Evolutionary conservation across 2,329 filamentous ascomycete species (phyloP), one percentile per base, ranked within the genome.

Genomic region (Corynespora cassiicola): DNA sequence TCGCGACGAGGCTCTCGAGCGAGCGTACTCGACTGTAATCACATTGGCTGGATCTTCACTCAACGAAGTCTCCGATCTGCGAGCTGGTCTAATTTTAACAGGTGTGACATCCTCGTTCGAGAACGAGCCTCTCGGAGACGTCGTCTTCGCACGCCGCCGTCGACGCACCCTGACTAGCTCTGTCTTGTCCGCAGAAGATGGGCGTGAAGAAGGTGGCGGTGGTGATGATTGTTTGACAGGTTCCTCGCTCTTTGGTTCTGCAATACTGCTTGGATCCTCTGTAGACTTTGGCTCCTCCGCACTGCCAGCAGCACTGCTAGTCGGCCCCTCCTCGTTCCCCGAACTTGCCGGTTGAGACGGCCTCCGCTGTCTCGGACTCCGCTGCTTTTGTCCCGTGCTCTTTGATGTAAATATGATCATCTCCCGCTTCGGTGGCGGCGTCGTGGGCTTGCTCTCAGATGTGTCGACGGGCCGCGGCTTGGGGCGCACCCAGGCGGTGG

Each of bases 401-500:
- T 57, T 59, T 10, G 57, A 49, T 9, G 57, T 54, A 36, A 59
- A 63, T 21, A 50, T 50, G 23, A 63, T 47, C 7, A 59, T 45
- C 5, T 56, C 56, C 12, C 48, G 58, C 7, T 47, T 47, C 7
- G 46, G 46, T 17, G 43, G 34, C 2, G 56, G 51, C 7, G 46
- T 45, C 3, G 52, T 35, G 18, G 36, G n/a, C 29, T 52, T 53
- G 30, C 47, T 17, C 25, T 54, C 38, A 11, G 35, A 16, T 15
- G 27, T 41, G 8, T 44, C 46, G 31, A 55, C 50, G 19, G 56
- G 51, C 41, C 48, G 45, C 22, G 36, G 39, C 5, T 62, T 59
- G 26, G 66, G 65, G 6, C 66, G 60, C 34, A 70, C 66, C 66
- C 66, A 70, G 23, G 60, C 65, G 22, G 61, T 69, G 24, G 66